Conservation (phyloP, 2,329 filamentous ascomycete genomes). For the Claviceps maximensis region DNA sequence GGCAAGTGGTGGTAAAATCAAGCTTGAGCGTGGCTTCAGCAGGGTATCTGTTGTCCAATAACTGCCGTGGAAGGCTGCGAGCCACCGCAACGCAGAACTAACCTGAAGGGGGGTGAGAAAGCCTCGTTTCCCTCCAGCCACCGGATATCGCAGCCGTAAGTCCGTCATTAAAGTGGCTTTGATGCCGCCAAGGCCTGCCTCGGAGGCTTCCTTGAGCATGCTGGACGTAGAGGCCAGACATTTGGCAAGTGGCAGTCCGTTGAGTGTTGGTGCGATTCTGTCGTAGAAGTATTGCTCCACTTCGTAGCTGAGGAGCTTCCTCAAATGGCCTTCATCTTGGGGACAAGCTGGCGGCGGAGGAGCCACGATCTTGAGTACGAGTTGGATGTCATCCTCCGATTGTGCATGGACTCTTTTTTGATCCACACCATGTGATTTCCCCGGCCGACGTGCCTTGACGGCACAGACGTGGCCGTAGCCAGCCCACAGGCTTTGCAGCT, state of each 20-base stretch:
- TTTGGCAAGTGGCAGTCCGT: slow-evolving; percentile 32
- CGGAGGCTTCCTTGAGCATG: slow-evolving; percentile 9
- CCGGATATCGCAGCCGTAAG: slow-evolving; percentile 36
- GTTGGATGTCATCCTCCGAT: slow-evolving; percentile 13
- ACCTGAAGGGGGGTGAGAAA: slow-evolving; percentile 35
- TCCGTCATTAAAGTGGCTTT: slow-evolving; percentile 47
- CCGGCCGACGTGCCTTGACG: slow-evolving; percentile 28
- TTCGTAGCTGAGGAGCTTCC: slow-evolving; percentile 54
- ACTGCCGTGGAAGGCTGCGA: slow-evolving; percentile 45
- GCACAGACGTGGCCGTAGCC: slow-evolving; percentile 44
- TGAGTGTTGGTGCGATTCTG: slow-evolving; percentile 36
- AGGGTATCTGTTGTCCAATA: slow-evolving; percentile 28
- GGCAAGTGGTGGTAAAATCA: slow-evolving; percentile 42
- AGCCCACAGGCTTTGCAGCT: slow-evolving; percentile 35
- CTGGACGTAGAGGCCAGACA: slow-evolving; percentile 32
- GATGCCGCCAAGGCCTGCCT: slow-evolving; percentile 22
- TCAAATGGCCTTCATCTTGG: slow-evolving; percentile 45
- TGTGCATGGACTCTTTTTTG: not conserved
- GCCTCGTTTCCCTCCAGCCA: slow-evolving; percentile 40
- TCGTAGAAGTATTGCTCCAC: slow-evolving; percentile 55
- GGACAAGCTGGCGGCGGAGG: slow-evolving; percentile 31
- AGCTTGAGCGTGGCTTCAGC: slow-evolving; percentile 12
- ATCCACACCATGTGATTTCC: slow-evolving; percentile 9
- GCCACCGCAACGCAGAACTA: slow-evolving; percentile 44
- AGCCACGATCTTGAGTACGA: slow-evolving; percentile 50